A percentile compares a stretch with the other conserved stretches of the same genome.
These are phyloP conservation scores for Apiospora phragmitis DNA, from an alignment of 2,329 filamentous ascomycete genomes.

Conservation along the genomic window DNA sequence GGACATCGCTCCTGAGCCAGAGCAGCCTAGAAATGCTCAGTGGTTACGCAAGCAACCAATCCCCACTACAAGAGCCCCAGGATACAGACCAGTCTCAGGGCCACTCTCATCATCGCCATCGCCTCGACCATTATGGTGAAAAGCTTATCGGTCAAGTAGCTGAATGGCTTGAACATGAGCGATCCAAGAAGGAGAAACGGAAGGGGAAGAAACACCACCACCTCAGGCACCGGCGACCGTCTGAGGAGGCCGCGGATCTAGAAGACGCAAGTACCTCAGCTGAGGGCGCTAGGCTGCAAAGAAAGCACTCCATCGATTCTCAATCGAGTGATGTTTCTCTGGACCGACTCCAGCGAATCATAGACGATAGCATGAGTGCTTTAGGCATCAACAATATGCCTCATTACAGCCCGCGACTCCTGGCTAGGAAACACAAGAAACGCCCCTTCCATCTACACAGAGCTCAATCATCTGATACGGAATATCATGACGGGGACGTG, in stretches of 20 bases:
- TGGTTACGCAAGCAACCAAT: slow-evolving; percentile 24
- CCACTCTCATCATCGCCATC: slow-evolving; percentile 33
- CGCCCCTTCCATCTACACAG: slow-evolving; percentile 42
- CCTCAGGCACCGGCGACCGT: not conserved
- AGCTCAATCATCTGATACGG: slow-evolving; percentile 76
- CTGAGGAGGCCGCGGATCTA: slow-evolving; percentile 12
- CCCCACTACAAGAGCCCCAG: slow-evolving; percentile 26
- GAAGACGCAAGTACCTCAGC: slow-evolving; percentile 14
- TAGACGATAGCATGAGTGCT: slow-evolving; percentile 64
- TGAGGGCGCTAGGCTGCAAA: slow-evolving; percentile 24
- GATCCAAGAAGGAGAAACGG: slow-evolving; percentile 57
- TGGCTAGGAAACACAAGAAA: slow-evolving; percentile 42
- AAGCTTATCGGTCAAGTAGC: slow-evolving; percentile 72
- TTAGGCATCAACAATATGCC: slow-evolving; percentile 50
- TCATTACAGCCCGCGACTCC: slow-evolving; percentile 41
- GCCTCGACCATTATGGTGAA: slow-evolving; percentile 42
- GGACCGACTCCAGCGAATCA: slow-evolving; percentile 77
- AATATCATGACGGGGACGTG: slow-evolving; percentile 77
- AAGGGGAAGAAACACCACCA: not conserved
- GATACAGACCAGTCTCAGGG: slow-evolving; percentile 30
- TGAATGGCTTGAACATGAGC: slow-evolving; percentile 83
- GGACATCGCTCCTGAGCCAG: slow-evolving; percentile 44
- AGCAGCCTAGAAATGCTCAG: slow-evolving; percentile 34
- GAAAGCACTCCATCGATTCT: slow-evolving; percentile 60
- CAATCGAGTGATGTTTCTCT: slow-evolving; percentile 73